Percentiles rank a stretch among this genome's conserved stretches.
phyloP scores from a whole-genome alignment of 495 filamentous ascomycete genomes.

The Astrothelium subdiscretum region DNA sequence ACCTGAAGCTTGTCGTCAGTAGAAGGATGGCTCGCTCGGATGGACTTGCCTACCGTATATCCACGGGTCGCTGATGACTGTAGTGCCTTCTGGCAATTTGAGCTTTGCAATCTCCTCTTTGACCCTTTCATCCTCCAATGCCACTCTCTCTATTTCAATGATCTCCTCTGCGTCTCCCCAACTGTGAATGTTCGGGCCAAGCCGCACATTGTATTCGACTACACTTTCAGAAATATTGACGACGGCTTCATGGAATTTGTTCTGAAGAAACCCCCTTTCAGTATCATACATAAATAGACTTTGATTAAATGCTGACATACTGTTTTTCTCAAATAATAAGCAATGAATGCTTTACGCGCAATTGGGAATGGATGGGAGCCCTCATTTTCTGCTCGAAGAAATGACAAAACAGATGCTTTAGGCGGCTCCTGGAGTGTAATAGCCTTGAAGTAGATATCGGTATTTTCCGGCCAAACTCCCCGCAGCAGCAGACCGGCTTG shows the following conservation, averaged over 20 bases:
- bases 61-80: conserved; percentile 56
- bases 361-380: conserved; percentile 29
- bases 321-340: conserved; percentile 54
- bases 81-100: conserved; percentile 48
- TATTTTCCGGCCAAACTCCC: conserved; percentile 37
- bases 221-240: conserved; percentile 41
- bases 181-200: conserved; percentile 46
- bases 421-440: conserved; percentile 55
- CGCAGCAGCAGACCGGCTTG: conserved; percentile 33
- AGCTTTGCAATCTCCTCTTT: conserved; percentile 54
- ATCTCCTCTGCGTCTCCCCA: conserved; percentile 51
- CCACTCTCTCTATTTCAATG: conserved; percentile 43
- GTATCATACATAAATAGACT: neutral
- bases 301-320: conserved; percentile 26
- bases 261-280: conserved; percentile 24
- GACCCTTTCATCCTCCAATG: conserved; percentile 44
- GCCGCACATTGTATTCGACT: conserved; percentile 48
- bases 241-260: conserved; percentile 56
- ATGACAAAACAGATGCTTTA: conserved; percentile 47
- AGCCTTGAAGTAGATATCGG: conserved; percentile 50
- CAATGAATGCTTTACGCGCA: conserved; percentile 43
- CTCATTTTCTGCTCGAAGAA: conserved; percentile 34
- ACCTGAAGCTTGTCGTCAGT: conserved; percentile 26
- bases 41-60: conserved; percentile 46
- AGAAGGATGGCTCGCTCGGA: neutral